Conservation (phyloP, 495 filamentous ascomycete genomes). For the Xylaria palmicola region DNA sequence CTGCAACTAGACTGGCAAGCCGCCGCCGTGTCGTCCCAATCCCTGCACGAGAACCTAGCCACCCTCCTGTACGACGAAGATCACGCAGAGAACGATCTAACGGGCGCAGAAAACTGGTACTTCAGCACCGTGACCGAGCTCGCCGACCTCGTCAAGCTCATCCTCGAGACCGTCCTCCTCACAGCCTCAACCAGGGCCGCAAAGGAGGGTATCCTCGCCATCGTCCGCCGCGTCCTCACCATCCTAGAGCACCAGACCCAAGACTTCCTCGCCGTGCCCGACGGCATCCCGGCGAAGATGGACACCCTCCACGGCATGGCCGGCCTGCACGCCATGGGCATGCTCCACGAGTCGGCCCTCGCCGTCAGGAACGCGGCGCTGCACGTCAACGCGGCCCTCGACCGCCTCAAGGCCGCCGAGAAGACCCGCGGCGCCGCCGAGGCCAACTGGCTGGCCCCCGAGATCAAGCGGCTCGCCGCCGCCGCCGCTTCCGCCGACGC, state of each 20-base stretch:
- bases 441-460: slow-evolving; percentile 34
- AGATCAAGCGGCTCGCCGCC: slow-evolving; percentile 37
- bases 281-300: slow-evolving; percentile 18
- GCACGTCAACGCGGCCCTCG: slow-evolving; percentile 33
- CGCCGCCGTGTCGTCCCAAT: slow-evolving; percentile 24
- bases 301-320: slow-evolving; percentile 26
- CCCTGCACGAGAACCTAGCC: slow-evolving; percentile 34
- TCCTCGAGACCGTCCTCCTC: slow-evolving; percentile 1
- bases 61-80: slow-evolving; percentile 25
- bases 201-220: not conserved
- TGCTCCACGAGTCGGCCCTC: slow-evolving; percentile 38
- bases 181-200: not conserved
- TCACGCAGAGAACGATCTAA: slow-evolving; percentile 7
- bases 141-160: slow-evolving; percentile 22
- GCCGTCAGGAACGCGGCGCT: slow-evolving; percentile 33
- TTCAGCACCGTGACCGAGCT: slow-evolving; percentile 18
- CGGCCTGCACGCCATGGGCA: slow-evolving; percentile 33
- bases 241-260: slow-evolving; percentile 24
- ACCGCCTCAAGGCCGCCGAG: slow-evolving; percentile 39
- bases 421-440: slow-evolving; percentile 34
- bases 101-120: slow-evolving; percentile 24
- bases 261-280: slow-evolving; percentile 20
- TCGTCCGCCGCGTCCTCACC: slow-evolving; percentile 13
- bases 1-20: slow-evolving; percentile 38
- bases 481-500: slow-evolving; percentile 28